phyloP scores from a whole-genome alignment of 2,329 filamentous ascomycete genomes.

The Pestalotiopsis fici region DNA sequence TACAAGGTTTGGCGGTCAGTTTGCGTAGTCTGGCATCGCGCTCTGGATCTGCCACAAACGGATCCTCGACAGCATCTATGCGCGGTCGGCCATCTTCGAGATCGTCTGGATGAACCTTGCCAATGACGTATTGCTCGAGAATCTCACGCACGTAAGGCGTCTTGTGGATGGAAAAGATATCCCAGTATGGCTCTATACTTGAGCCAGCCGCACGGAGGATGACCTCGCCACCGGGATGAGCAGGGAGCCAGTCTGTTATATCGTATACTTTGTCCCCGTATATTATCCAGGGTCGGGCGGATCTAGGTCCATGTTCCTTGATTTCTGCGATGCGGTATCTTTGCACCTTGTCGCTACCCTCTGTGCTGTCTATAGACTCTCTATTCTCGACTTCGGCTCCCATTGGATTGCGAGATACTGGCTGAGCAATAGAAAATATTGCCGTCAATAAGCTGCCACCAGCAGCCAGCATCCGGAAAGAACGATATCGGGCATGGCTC shows the following conservation, averaged over 20 bases:
- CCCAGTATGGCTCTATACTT: conserved; percentile 68
- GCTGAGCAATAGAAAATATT: conserved; percentile 25
- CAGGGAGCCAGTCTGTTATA: conserved; percentile 68
- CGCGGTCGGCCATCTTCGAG: conserved; percentile 58
- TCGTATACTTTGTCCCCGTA: conserved; percentile 67
- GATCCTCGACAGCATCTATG: conserved; percentile 58
- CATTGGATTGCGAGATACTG: conserved; percentile 18
- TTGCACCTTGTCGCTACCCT: conserved; percentile 39
- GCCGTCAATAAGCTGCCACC: conserved; percentile 26
- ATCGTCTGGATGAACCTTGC: conserved; percentile 59
- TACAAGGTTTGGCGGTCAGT: conserved; percentile 46
- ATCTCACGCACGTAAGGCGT: conserved; percentile 65
- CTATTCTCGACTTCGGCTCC: conserved; percentile 10
- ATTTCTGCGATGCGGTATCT: conserved; percentile 53
- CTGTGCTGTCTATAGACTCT: conserved; percentile 9
- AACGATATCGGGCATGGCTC: conserved; percentile 14
- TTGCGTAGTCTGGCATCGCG: conserved; percentile 40
- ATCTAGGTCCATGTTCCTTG: conserved; percentile 52
- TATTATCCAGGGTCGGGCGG: conserved; percentile 63
- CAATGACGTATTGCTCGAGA: conserved; percentile 64
- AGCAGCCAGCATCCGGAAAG: conserved; percentile 25
- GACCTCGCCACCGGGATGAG: conserved; percentile 68
- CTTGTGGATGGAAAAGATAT: conserved; percentile 71
- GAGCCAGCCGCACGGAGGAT: conserved; percentile 67
- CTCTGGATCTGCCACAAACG: conserved; percentile 44